These are phyloP conservation scores for Ogataea degrootiae DNA, from an alignment of 805 yeast species.

Conservation along the genomic window DNA sequence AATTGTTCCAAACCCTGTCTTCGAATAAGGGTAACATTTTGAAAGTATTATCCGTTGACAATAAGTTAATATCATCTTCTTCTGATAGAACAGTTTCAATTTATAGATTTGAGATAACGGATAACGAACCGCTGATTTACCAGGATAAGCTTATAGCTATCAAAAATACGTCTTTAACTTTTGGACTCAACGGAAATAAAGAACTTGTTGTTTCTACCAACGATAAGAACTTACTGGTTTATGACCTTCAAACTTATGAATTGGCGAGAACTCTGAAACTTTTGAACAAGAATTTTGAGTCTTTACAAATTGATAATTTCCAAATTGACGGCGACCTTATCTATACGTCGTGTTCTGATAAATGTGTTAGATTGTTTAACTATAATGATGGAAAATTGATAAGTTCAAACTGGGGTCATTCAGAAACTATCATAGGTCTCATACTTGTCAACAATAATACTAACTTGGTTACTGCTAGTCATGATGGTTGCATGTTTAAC, in stretches of 20 bases:
- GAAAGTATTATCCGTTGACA: constrained; percentile 30
- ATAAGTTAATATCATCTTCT: constrained; percentile 47
- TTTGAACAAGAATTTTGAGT: constrained; percentile 36
- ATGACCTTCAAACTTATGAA: constrained; percentile 31
- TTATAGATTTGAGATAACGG: constrained; percentile 35
- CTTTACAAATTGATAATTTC: constrained; percentile 42
- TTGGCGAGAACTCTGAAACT: constrained; percentile 37
- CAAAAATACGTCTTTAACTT: constrained; percentile 46
- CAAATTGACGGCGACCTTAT: constrained; percentile 29
- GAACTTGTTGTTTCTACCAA: constrained; percentile 48
- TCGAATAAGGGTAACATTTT: constrained; percentile 52
- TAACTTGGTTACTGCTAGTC: constrained; percentile 38
- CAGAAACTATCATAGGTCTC: constrained; percentile 46
- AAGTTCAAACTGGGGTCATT: constrained; percentile 56
- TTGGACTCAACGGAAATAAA: constrained; percentile 28
- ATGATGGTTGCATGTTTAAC: constrained; percentile 50
- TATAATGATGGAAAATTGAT: constrained; percentile 42
- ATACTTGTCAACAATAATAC: constrained; percentile 15
- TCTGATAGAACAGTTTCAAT: constrained; percentile 58
- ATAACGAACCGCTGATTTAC: constrained; percentile 18
- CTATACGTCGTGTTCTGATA: constrained; percentile 48
- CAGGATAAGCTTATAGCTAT: constrained; percentile 46
- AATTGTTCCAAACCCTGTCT: constrained; percentile 53
- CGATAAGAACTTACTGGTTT: constrained; percentile 45
- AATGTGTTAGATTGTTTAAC: constrained; percentile 48